A percentile compares a stretch with the other conserved stretches of the same genome.
These are phyloP conservation scores for Aegilops bicornis DNA, from an alignment of 176 grass and related monocot genomes.

Conservation along the genomic window DNA sequence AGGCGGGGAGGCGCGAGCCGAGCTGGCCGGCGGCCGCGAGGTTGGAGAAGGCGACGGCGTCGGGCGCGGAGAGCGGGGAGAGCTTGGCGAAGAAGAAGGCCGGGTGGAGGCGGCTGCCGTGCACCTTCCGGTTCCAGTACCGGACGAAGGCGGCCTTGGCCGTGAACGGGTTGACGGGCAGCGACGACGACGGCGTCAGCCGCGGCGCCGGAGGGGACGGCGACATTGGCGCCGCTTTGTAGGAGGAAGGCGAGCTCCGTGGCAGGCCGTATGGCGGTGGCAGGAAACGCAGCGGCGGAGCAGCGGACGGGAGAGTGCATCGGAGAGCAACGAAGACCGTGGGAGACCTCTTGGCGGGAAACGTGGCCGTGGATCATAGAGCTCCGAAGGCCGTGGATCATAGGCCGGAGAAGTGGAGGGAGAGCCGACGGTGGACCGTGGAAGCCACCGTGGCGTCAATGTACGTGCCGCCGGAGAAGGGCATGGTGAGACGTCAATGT, in stretches of 20 bases:
- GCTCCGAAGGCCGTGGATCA: background rate
- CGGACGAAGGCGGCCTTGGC: background rate
- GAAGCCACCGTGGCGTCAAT: background rate
- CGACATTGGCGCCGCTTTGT: background rate
- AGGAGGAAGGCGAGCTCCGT: background rate
- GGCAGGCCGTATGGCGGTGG: background rate
- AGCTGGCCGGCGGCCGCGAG: background rate
- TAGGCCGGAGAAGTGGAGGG: background rate
- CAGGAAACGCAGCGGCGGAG: background rate
- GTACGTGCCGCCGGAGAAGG: background rate
- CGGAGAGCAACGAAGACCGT: background rate
- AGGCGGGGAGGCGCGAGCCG: background rate
- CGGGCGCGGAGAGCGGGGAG: background rate
- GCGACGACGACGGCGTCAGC: background rate
- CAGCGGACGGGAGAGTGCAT: background rate
- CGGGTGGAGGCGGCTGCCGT: slow-evolving; percentile 15
- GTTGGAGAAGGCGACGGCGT: slow-evolving; percentile 5
- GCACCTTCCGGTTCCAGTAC: slow-evolving; percentile 22
- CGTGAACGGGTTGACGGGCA: slow-evolving; percentile 9
- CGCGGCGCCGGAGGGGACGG: background rate
- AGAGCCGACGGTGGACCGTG: background rate
- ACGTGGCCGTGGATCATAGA: background rate
- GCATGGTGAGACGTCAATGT: background rate
- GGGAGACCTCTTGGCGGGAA: background rate
- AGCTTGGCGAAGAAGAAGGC: slow-evolving; percentile 24